Evolutionary conservation across 306 rosid species (phyloP).

Genomic region (Glycine tomentella): DNA sequence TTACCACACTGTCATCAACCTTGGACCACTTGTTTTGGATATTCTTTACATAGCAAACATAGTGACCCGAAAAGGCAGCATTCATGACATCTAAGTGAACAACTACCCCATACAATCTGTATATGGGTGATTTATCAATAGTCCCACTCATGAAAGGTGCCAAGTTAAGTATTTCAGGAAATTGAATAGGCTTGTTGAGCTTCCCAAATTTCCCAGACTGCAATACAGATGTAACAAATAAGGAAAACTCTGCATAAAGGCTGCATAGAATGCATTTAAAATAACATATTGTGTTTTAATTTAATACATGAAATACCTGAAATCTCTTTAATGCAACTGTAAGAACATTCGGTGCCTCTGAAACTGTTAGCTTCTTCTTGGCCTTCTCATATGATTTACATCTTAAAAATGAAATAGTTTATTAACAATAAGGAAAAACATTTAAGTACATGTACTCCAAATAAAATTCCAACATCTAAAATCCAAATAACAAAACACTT

Average conservation of each 20-base stretch:
- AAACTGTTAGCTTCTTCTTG: slow-evolving; percentile 88
- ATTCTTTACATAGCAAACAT: slow-evolving; percentile 92
- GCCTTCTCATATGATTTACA: slow-evolving; percentile 97
- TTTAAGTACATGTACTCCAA: slow-evolving; percentile 19
- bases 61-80: slow-evolving; percentile 96
- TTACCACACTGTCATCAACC: slow-evolving; percentile 91
- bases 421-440: slow-evolving; percentile 38
- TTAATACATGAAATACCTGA: slow-evolving; percentile 66
- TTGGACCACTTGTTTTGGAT: slow-evolving; percentile 94
- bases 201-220: slow-evolving; percentile 99
- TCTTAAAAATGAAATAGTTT: slow-evolving; percentile 50
- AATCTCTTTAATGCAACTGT: slow-evolving; percentile 95
- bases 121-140: slow-evolving; percentile 85
- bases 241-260: slow-evolving; percentile 20
- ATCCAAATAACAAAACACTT: slow-evolving; percentile 6
- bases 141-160: slow-evolving; percentile 93
- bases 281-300: slow-evolving; percentile 30
- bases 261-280: background rate
- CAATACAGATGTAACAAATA: slow-evolving; percentile 27
- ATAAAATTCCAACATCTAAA: slow-evolving; percentile 17
- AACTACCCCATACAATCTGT: slow-evolving; percentile 87
- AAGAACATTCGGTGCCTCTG: slow-evolving; percentile 95
- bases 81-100: slow-evolving; percentile 97
- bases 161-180: slow-evolving; percentile 85
- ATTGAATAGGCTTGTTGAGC: slow-evolving; percentile 87